These are phyloP conservation scores for Cystobasidium tubakii DNA, from an alignment of 768 basidiomycete genomes.

Conservation along the genomic window DNA sequence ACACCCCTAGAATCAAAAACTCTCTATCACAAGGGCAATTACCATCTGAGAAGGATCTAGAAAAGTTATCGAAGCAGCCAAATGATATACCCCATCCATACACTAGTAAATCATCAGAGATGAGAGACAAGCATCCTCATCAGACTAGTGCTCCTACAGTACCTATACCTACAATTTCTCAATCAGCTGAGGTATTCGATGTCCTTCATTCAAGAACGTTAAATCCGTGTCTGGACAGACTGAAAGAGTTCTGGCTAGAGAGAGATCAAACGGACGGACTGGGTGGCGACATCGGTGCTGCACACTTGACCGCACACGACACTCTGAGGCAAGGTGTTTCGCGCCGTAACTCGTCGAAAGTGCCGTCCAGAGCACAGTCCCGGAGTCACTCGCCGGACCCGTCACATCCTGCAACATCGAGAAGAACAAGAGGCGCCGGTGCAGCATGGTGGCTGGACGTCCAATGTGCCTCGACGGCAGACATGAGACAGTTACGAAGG, in stretches of 20 bases:
- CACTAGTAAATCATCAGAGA: slow-evolving; percentile 22
- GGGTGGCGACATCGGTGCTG: slow-evolving; percentile 41
- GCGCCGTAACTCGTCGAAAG: neutral
- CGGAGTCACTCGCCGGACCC: neutral
- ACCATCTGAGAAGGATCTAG: slow-evolving; percentile 22
- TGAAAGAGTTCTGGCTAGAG: slow-evolving; percentile 43
- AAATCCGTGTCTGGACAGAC: slow-evolving; percentile 39
- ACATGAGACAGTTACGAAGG: slow-evolving; percentile 78
- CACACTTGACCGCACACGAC: neutral
- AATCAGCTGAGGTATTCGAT: slow-evolving; percentile 40
- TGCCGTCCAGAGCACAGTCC: neutral
- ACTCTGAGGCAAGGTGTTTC: neutral
- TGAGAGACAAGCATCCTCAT: slow-evolving; percentile 10
- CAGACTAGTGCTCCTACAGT: neutral
- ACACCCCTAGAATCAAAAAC: slow-evolving; percentile 41
- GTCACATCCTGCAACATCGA: slow-evolving; percentile 26
- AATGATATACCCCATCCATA: slow-evolving; percentile 20
- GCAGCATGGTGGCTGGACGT: slow-evolving; percentile 86
- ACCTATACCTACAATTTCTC: neutral
- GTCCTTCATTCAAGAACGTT: slow-evolving; percentile 37
- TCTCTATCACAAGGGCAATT: neutral
- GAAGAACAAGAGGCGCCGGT: slow-evolving; percentile 29
- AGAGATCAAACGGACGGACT: slow-evolving; percentile 39
- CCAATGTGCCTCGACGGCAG: slow-evolving; percentile 76
- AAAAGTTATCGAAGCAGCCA: neutral